phyloP scores from a whole-genome alignment of 2,329 filamentous ascomycete genomes.

The Cercospora citrullina region DNA sequence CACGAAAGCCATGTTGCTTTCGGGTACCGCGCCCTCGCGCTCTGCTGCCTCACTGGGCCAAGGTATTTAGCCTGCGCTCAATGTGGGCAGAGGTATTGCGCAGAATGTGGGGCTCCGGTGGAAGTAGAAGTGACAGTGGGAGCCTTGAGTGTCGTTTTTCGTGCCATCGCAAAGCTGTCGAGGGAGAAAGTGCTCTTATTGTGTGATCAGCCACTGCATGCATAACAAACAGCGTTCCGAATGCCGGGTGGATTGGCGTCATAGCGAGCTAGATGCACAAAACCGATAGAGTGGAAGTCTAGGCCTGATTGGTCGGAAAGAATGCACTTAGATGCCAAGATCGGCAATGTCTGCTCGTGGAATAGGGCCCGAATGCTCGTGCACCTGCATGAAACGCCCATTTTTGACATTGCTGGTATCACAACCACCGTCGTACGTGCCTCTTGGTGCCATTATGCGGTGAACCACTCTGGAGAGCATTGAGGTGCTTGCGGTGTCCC shows the following conservation, averaged over 20 bases:
- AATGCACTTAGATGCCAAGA: neutral
- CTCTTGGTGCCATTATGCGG: neutral
- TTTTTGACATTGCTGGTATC: neutral
- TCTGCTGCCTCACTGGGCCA: neutral
- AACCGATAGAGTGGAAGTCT: neutral
- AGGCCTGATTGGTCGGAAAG: neutral
- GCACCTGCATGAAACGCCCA: neutral
- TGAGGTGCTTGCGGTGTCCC: neutral
- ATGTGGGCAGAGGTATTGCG: neutral
- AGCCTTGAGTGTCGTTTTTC: neutral
- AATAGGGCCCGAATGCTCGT: neutral
- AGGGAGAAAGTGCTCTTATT: conserved; percentile 15
- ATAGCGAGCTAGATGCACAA: conserved; percentile 9
- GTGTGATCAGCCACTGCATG: neutral
- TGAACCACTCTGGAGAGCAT: neutral
- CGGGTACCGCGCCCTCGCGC: conserved; percentile 1
- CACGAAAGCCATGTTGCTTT: conserved; percentile 44
- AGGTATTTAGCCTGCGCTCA: neutral
- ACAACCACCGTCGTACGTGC: neutral
- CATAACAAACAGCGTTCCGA: conserved; percentile 10
- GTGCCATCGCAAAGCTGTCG: neutral
- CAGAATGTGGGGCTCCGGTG: neutral
- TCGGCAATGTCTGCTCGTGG: neutral
- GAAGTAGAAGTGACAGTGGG: neutral
- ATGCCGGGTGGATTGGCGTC: conserved; percentile 10